phyloP scores from a whole-genome alignment of 371 early-diverging fungal genomes.

The Mucor circinelloides region DNA sequence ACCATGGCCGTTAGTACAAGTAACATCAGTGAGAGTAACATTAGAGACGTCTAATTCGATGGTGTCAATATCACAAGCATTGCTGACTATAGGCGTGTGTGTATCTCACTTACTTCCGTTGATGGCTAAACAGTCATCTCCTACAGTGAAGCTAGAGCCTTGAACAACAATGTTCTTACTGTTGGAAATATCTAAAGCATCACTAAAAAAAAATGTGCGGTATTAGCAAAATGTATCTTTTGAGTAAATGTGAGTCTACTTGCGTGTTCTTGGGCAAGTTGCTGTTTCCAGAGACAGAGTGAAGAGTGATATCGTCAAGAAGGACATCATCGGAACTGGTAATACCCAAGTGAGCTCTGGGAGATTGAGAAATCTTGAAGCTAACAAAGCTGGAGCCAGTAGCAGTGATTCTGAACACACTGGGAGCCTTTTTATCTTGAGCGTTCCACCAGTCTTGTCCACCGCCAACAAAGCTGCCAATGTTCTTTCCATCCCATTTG shows the following conservation, averaged over 20 bases:
- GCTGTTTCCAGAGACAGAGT: conserved; percentile 29
- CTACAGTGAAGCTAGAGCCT: conserved; percentile 22
- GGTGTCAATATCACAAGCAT: background rate
- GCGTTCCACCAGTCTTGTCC: conserved; percentile 43
- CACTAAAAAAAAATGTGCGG: background rate
- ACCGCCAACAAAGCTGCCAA: conserved; percentile 29
- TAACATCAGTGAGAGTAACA: conserved; percentile 24
- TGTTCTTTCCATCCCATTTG: conserved; percentile 22
- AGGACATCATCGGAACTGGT: conserved; percentile 29
- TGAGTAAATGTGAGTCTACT: background rate
- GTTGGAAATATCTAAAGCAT: conserved; percentile 38
- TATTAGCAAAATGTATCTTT: background rate
- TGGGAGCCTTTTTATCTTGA: conserved; percentile 32
- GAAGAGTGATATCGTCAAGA: conserved; percentile 23
- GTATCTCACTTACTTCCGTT: conserved; percentile 20
- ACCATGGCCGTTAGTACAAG: conserved; percentile 36
- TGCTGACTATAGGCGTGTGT: background rate
- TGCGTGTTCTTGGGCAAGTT: conserved; percentile 32
- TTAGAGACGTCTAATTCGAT: conserved; percentile 21
- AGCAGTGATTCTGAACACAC: conserved; percentile 33
- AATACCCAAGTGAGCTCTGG: conserved; percentile 36
- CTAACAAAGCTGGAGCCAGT: conserved; percentile 33
- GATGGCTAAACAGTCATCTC: conserved; percentile 41
- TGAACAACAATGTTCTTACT: conserved; percentile 27
- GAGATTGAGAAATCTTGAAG: conserved; percentile 33